Percentiles rank a stretch among this genome's conserved stretches.
phyloP scores from a whole-genome alignment of 2,329 filamentous ascomycete genomes.

The Allantophomopsis lycopodina region DNA sequence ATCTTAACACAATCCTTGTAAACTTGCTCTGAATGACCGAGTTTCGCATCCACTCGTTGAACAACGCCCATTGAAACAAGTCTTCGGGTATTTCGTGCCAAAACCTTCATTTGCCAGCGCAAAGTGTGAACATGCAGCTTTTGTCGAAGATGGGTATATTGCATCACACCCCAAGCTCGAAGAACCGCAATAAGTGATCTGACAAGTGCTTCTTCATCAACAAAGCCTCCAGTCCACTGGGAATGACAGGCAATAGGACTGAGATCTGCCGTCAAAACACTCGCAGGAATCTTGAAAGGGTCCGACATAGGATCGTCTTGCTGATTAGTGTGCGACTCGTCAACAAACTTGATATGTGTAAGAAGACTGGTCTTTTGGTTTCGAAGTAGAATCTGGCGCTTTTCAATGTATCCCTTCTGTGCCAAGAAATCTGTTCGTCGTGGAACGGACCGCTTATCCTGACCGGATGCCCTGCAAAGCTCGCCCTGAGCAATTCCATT shows the following conservation, averaged over 20 bases:
- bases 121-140: conserved; percentile 42
- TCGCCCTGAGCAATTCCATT: conserved; percentile 48
- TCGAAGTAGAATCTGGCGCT: conserved; percentile 41
- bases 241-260: conserved; percentile 40
- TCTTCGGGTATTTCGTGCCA: conserved; percentile 43
- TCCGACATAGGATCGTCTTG: background rate
- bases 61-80: conserved; percentile 40
- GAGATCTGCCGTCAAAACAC: conserved; percentile 27
- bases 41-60: conserved; percentile 40
- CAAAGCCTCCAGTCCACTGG: conserved; percentile 41
- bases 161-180: conserved; percentile 43
- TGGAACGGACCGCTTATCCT: conserved; percentile 50
- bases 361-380: conserved; percentile 49
- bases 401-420: conserved; percentile 47
- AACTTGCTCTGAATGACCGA: conserved; percentile 26
- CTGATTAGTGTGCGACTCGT: background rate
- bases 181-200: conserved; percentile 41
- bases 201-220: conserved; percentile 42
- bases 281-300: conserved; percentile 2
- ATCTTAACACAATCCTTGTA: conserved; percentile 51
- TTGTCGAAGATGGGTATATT: conserved; percentile 40
- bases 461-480: conserved; percentile 39
- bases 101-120: conserved; percentile 44
- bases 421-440: conserved; percentile 44
- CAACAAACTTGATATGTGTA: conserved; percentile 38